Evolutionary conservation across 148 eudicot genomes (phyloP), one percentile per base, ranked within the genome.

Genomic region (Persicaria maculosa): DNA sequence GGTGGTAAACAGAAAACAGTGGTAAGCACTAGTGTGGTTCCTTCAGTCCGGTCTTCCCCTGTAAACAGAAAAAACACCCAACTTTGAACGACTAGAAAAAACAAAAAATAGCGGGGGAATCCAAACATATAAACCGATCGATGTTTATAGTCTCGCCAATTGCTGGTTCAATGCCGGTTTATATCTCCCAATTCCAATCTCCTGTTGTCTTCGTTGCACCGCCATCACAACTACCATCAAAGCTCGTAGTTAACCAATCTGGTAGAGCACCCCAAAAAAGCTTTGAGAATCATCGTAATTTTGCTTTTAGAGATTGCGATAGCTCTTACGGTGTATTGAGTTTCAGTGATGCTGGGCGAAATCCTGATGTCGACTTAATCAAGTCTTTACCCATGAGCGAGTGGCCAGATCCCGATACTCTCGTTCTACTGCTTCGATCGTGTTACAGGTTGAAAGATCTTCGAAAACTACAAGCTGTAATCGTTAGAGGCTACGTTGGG

Each of bases 371-470:
- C 40, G 45, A 50, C 53, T 61, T 54, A n/a, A 36, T 47, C 31
- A 36, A n/a, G 47, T 71, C 78, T 9, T 9, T 19, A 15, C 47
- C 47, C 20, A 36, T 5, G 10, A 17, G 50, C 52, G 44, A 61
- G 31, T 47, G 54, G 20, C 50, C 80, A 6, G 77, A 85, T 54
- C 79, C 81, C 47, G 62, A 40, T 58, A 19, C 79, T 59, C 44
- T 88, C 12, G 86, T 72, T 16, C 74, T 73, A 46, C 53, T 75
- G 80, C 82, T 91, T 74, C 85, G 85, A 47, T 79, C 89, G 15
- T 72, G 88, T 76, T 45, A 47, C 61, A 73, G 77, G 15, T 20
- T 84, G 7, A 81, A 77, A 73, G 88, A 89, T 58, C 80, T 84
- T 57, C 82, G 40, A 72, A 71, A 55, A 74, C 4, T 87, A 4